Evolutionary conservation across 140 eudicot genomes (phyloP), one percentile per base, ranked within the genome.

Genomic region (Anethum foeniculum): DNA sequence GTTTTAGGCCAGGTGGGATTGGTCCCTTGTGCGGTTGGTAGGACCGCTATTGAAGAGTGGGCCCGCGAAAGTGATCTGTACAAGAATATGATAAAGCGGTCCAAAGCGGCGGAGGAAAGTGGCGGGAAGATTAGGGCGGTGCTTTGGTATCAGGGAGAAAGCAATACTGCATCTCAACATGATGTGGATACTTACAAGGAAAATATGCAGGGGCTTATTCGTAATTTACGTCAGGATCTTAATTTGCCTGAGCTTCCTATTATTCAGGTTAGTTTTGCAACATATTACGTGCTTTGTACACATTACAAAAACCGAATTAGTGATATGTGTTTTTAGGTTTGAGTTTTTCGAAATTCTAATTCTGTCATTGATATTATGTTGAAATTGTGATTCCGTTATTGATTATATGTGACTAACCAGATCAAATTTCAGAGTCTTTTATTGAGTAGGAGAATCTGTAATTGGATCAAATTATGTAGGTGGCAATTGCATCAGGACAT

Each of bases 111-210:
- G 52, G 91, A 15, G 69, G 64, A 21, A 0, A 52, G 79, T 34
- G 88, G 89, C 27, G 93, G 92, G 13, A 96, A 85, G 82, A 89
- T 92, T 10, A 90, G 82, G 81, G 97, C 93, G 72, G 11, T 94
- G 93, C 86, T 92, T 48, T 94, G 98, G 98, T 94, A 88, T 34
- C 98, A 94, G 79, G 98, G 98, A 0, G 98, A 94, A 84, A 90
- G 93, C 65, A 96, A 94, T 32, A 47, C 90, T 34, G 9, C 54
- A 0, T 47, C 85, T 47, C 30, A 80, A 67, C 58, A 72, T 21
- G 86, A 58, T 79, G 98, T 90, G 12, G 85, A 83, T 18, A 25
- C 54, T 27, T 94, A 94, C 62, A 86, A 82, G 84, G 86, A 77
- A n/a, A 88, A 85, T 5, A 85, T 94, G 96, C 97, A 90, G 85